Percentiles rank a stretch among this genome's conserved stretches.
phyloP scores from a whole-genome alignment of 345 rosid genomes.

The Melaleuca quinquenervia region DNA sequence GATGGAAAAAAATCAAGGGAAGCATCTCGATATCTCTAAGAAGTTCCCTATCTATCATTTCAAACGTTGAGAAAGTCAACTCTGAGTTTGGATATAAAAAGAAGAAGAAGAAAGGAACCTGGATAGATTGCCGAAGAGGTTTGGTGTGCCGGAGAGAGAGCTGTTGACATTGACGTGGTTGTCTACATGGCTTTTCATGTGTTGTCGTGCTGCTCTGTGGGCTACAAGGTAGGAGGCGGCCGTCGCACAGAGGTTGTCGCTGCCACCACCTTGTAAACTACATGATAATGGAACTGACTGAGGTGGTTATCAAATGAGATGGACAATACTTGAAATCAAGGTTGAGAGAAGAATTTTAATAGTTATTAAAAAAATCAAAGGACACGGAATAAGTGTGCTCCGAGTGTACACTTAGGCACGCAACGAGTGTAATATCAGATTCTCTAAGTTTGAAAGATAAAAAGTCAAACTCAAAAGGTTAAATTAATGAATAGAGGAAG shows the following conservation, averaged over 20 bases:
- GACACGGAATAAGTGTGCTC: background rate
- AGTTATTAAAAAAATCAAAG: background rate
- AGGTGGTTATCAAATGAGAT: background rate
- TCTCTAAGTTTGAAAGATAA: background rate
- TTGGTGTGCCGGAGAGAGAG: background rate
- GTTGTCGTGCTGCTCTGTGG: background rate
- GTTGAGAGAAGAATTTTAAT: background rate
- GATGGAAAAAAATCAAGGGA: background rate
- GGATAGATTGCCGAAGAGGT: no score
- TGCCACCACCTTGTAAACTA: background rate
- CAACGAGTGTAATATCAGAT: fast-evolving
- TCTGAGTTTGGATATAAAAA: no score
- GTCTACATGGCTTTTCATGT: background rate
- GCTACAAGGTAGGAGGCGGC: background rate
- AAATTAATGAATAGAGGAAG: background rate
- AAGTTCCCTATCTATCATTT: background rate
- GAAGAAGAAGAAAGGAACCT: no score
- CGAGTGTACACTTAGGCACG: background rate
- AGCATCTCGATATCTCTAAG: no score
- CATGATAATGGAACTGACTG: background rate
- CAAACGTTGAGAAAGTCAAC: no score
- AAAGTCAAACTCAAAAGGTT: background rate
- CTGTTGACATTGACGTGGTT: background rate
- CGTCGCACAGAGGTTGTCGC: background rate
- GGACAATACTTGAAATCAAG: background rate